Percentiles rank a stretch among this genome's conserved stretches.
Evolutionary conservation across 164 flowering plant species (phyloP).

Genomic region (Sextonia rubra): DNA sequence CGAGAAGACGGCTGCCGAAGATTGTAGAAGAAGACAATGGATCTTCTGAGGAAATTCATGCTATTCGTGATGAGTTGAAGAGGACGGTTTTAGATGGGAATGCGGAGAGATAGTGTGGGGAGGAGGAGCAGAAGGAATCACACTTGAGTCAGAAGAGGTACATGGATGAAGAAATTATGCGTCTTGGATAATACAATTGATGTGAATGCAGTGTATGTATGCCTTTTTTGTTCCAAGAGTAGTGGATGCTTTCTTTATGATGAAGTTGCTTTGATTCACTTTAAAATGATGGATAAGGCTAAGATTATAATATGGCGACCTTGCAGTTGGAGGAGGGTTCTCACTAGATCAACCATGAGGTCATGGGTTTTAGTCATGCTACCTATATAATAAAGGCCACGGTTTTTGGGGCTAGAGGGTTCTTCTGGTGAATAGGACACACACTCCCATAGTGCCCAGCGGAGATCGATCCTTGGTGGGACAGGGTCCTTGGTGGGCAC

Average conservation of each 20-base stretch:
- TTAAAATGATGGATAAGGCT: too few relatives aligned
- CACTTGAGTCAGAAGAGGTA: constrained; percentile 66
- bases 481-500: too few relatives aligned
- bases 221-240: neutral
- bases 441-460: too few relatives aligned
- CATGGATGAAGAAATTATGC: neutral
- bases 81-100: constrained; percentile 31
- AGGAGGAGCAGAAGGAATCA: constrained; percentile 29
- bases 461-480: too few relatives aligned
- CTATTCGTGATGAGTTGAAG: constrained; percentile 52
- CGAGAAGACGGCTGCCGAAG: constrained; percentile 32
- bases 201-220: neutral
- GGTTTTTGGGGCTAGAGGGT: too few relatives aligned
- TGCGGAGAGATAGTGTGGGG: constrained; percentile 14
- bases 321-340: too few relatives aligned
- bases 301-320: too few relatives aligned
- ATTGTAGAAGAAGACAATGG: constrained; percentile 41
- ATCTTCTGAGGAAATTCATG: constrained; percentile 40
- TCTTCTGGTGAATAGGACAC: too few relatives aligned
- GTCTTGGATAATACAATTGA: neutral
- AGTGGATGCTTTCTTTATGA: neutral
- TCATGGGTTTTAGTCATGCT: too few relatives aligned
- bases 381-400: too few relatives aligned
- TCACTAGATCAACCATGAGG: too few relatives aligned
- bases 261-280: too few relatives aligned